Evolutionary conservation across 495 filamentous ascomycete species (phyloP), one percentile per base, ranked within the genome.

Genomic region (Talaromyces adpressus): DNA sequence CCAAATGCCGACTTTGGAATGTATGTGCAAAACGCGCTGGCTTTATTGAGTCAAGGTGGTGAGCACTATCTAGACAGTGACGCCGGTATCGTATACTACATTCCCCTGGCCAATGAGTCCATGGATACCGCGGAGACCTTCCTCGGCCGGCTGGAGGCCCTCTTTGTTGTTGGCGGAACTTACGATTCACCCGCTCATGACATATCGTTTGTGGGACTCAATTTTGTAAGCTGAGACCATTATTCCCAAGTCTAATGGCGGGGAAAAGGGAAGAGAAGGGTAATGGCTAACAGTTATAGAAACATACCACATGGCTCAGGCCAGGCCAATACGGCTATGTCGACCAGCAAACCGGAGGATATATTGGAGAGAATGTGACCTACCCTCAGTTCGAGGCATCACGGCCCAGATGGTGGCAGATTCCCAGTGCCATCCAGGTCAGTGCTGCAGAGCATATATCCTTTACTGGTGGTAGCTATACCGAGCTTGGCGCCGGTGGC

Each of bases 371-470:
- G 47, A 51, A 51, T 51, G n/a, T 51, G 16, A 51, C 47, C 47
- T 51, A 51, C 20, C 47, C 47, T 51, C 47, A 51, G 20, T 51
- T 51, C 6, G 47, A 51, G 47, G 47, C 47, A n/a, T 18, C 47
- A 51, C n/a, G 47, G 47, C 47, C 47, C 47, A 51, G 47, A 51
- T 51, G 47, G 47, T 51, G 20, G n/a, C 47, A 51, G 20, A 51
- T 51, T 7, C 47, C 47, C 20, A 51, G 47, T 22, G 47, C 47
- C 47, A 51, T 51, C 47, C 47, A 51, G 20, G 47, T 51, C 47
- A 51, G 47, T 51, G 47, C 47, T 51, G 47, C 47, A n/a, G 47
- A 51, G 47, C 47, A n/a, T 51, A 51, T 51, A n/a, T 51, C 47
- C 9, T 51, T 51, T 20, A 51, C 47, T n/a, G n/a, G 47, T 18